Evolutionary conservation across 83 land plant species (phyloP), one percentile per base, ranked within the genome.

Genomic region (Thuja plicata): DNA sequence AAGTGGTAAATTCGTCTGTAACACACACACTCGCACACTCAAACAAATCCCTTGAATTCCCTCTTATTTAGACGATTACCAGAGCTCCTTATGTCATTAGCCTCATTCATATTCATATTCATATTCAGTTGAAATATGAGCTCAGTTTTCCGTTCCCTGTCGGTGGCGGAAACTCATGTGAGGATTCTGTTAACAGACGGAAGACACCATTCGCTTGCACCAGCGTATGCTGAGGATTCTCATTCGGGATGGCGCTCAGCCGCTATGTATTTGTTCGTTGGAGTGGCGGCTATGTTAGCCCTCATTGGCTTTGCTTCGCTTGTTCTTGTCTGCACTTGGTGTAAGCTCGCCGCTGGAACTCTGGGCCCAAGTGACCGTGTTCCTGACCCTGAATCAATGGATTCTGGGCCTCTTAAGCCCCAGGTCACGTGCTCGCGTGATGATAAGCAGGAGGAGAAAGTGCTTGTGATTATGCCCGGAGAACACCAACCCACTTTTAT

Each of bases 391-490:
- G 71, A 66, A 0, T 21, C n/a, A 1, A 24, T 66, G 71, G 30
- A n/a, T n/a, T n/a, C 60, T 30, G 38, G 60, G 27, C 24, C 30
- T 52, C 10, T 50, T 0, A 48, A 84, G 86, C 21, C 37, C 6
- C 12, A 50, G 34, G 38, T 50, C 16, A 4, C 12, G 0, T 30
- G 60, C 32, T 43, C 19, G 0, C 9, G 6, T 7, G 60, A 16
- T n/a, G 30, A 50, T 24, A 15, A 13, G 12, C 34, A 32, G 5
- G 21, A 35, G 5, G 43, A 79, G 7, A 84, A 84, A 84, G 38
- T 84, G 0, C 86, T 84, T 1, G 60, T 84, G 37, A 50, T 84
- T 6, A 84, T 84, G 60, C 86, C 62, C 52, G 86, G 86, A 1
- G 38, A 84, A 13, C 27, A 84, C 0, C 10, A 84, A 2, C 86